These are phyloP conservation scores for Bipolaris oryzae DNA, from an alignment of 2,329 filamentous ascomycete species.

Conservation along the genomic window DNA sequence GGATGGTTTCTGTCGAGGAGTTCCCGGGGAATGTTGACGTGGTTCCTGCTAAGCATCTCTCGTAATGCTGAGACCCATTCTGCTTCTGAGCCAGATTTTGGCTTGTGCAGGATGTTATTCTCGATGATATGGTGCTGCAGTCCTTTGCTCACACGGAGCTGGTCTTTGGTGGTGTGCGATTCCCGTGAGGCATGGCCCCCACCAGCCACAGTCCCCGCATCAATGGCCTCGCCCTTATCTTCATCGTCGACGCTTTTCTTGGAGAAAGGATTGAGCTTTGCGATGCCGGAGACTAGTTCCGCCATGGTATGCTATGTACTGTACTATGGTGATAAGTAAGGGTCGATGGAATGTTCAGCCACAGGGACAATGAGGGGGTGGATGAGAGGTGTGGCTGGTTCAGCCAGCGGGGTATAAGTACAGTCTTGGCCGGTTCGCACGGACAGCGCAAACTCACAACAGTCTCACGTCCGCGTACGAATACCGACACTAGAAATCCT, in stretches of 20 bases:
- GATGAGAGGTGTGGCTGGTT: constrained; percentile 7
- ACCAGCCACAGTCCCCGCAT: constrained; percentile 59
- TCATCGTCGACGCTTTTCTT: constrained; percentile 51
- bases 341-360: neutral
- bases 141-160: constrained; percentile 65
- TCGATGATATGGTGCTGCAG: constrained; percentile 62
- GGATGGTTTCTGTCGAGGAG: constrained; percentile 65
- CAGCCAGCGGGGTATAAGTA: constrained; percentile 9
- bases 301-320: constrained; percentile 31
- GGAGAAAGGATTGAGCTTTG: constrained; percentile 43
- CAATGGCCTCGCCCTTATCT: constrained; percentile 63
- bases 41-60: constrained; percentile 61
- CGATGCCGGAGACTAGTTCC: constrained; percentile 42
- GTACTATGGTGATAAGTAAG: constrained; percentile 2
- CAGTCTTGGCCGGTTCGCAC: constrained; percentile 11
- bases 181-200: constrained; percentile 62
- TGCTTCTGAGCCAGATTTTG: constrained; percentile 56
- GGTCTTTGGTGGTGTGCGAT: constrained; percentile 57
- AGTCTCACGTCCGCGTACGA: neutral
- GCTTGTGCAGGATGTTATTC: constrained; percentile 56
- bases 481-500: neutral
- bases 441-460: neutral
- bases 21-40: constrained; percentile 62
- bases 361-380: constrained; percentile 1
- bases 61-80: constrained; percentile 57